These are phyloP conservation scores for Alnus rubra DNA, from an alignment of 306 rosid species.

Conservation along the genomic window DNA sequence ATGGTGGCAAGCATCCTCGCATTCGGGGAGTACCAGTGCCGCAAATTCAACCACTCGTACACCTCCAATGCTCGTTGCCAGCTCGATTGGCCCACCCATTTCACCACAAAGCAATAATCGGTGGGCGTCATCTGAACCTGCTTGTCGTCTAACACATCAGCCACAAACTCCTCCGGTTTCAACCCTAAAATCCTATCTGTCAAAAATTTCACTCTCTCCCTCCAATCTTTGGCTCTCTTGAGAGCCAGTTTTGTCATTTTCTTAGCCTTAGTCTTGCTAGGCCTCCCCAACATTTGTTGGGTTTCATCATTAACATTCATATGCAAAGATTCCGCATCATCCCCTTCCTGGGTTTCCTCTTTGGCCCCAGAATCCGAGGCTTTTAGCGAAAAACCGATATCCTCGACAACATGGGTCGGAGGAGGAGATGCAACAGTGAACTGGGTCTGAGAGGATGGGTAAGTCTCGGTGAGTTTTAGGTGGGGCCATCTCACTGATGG, in stretches of 20 bases:
- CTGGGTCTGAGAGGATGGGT: conserved; percentile 48
- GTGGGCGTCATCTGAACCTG: conserved; percentile 83
- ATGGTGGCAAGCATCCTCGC: conserved; percentile 91
- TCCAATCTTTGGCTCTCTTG: conserved; percentile 80
- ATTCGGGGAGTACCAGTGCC: conserved; percentile 86
- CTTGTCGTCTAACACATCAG: conserved; percentile 73
- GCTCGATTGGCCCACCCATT: conserved; percentile 69
- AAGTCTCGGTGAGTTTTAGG: conserved; percentile 52
- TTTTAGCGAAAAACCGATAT: conserved; percentile 21
- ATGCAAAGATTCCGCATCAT: conserved; percentile 23
- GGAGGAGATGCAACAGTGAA: conserved; percentile 27
- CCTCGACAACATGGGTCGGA: conserved; percentile 31
- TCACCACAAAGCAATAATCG: conserved; percentile 89
- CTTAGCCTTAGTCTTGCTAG: conserved; percentile 57
- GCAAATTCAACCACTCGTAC: conserved; percentile 82
- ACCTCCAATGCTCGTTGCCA: conserved; percentile 95
- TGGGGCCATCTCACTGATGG: conserved; percentile 87
- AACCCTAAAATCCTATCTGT: conserved; percentile 70
- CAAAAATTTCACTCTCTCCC: conserved; percentile 74
- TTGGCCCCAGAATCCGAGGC: conserved; percentile 28
- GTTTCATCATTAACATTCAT: conserved; percentile 37
- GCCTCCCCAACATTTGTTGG: conserved; percentile 51
- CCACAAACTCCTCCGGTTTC: conserved; percentile 75
- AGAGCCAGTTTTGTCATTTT: conserved; percentile 82
- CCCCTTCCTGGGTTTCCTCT: conserved; percentile 28